phyloP scores from a whole-genome alignment of 169 alveolate species.

The Miamiensis avidus region DNA sequence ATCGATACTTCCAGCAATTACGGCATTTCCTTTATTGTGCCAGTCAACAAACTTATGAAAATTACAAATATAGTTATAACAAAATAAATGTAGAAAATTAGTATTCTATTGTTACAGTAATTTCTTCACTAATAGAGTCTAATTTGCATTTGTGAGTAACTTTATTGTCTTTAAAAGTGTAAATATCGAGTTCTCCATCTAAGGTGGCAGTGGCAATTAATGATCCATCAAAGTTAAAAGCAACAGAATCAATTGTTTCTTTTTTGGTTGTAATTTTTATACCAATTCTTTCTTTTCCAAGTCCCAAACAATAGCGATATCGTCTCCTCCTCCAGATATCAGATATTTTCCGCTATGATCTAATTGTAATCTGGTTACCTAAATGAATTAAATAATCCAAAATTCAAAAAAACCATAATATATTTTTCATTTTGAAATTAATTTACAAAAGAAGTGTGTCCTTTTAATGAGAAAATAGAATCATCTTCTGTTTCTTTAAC shows the following conservation, averaged over 20 bases:
- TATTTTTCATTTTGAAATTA: not conserved
- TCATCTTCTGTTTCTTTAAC: constrained; percentile 28
- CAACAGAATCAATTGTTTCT: constrained; percentile 57
- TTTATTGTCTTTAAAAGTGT: constrained; percentile 36
- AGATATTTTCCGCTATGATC: constrained; percentile 21
- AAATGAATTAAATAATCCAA: constrained; percentile 38
- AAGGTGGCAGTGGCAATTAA: constrained; percentile 52
- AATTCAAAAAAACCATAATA: not conserved
- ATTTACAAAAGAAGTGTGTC: constrained; percentile 7
- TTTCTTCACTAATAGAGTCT: constrained; percentile 65
- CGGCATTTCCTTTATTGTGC: constrained; percentile 64
- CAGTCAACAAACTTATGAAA: constrained; percentile 40
- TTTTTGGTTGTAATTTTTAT: constrained; percentile 33
- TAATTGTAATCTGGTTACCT: constrained; percentile 40
- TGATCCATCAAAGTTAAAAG: constrained; percentile 51
- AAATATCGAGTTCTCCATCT: constrained; percentile 43
- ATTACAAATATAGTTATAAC: not conserved
- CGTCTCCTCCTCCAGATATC: constrained; percentile 64
- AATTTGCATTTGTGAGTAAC: constrained; percentile 24
- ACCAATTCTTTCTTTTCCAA: constrained; percentile 17
- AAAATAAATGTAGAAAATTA: not conserved
- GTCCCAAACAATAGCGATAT: constrained; percentile 50
- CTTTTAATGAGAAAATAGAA: not conserved
- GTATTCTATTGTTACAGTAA: constrained; percentile 8
- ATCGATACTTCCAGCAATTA: constrained; percentile 61